phyloP scores from a whole-genome alignment of 352 stramenopile species.

The Phytophthora colocasiae region DNA sequence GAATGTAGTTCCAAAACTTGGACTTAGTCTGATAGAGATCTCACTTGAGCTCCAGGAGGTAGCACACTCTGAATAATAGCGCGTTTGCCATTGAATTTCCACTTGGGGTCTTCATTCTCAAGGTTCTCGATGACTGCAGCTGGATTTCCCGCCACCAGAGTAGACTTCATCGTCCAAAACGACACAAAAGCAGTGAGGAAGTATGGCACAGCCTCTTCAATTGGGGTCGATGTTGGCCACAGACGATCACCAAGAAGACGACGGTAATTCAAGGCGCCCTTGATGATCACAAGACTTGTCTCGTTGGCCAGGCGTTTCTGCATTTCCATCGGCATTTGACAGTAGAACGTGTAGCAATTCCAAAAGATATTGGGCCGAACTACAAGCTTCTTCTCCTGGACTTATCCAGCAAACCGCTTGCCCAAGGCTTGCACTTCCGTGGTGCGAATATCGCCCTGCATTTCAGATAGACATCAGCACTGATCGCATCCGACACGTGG shows the following conservation, averaged over 20 bases:
- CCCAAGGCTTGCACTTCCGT: conserved; percentile 54
- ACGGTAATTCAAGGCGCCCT: conserved; percentile 98
- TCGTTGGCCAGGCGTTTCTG: conserved; percentile 37
- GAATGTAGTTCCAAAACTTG: neutral
- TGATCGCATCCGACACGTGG: conserved; percentile 83
- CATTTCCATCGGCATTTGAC: conserved; percentile 57
- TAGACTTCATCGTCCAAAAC: conserved; percentile 80
- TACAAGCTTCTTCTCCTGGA: conserved; percentile 40
- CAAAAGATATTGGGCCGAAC: conserved; percentile 53
- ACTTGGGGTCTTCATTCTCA: conserved; percentile 61
- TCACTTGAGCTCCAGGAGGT: neutral
- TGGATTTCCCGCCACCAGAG: conserved; percentile 67
- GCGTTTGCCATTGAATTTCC: conserved; percentile 71
- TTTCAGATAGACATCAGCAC: conserved; percentile 58
- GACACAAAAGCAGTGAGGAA: conserved; percentile 50
- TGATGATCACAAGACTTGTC: conserved; percentile 94
- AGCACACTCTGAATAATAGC: conserved; percentile 72
- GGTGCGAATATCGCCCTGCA: conserved; percentile 41
- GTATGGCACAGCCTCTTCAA: conserved; percentile 74
- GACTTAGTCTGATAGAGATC: neutral
- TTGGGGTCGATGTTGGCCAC: conserved; percentile 87
- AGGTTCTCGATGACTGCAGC: conserved; percentile 47
- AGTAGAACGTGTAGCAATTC: conserved; percentile 79
- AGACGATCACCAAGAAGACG: conserved; percentile 93
- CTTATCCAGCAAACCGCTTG: conserved; percentile 41